Base-by-base conservation (phyloP, 1,139 yeast genomes). In the Magnusiomyces suaveolens region DNA sequence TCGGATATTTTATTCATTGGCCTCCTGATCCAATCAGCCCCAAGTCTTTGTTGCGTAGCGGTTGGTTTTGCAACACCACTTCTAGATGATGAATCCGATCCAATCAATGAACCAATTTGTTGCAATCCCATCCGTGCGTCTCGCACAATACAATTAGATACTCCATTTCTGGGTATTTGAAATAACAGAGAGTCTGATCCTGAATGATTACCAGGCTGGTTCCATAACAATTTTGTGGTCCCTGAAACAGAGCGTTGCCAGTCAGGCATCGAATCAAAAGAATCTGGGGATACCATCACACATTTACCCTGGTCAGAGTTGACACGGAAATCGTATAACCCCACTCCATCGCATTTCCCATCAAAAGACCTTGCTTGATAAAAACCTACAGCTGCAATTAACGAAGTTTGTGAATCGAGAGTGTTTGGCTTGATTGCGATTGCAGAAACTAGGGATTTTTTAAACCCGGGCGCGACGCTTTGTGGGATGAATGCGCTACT, bases 351-450 rank as follows among this genome's bases (percentile, higher is more conserved):
- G 29, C 47, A 23, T 25, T 23, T 20, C n/a, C 33, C 48, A 4
- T 44, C 23, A n/a, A 47, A 10, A 24, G 33, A 16, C n/a, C 49
- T 49, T 8, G 32, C 57, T 18, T 14, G 55, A n/a, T 24, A 62
- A 59, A n/a, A 59, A 55, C n/a, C 54, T 10, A 0, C 58, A 47
- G 8, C 63, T 39, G 41, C 60, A 50, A 43, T 63, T 60, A 1
- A 57, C 56, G 41, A 59, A 60, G n/a, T n/a, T n/a, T n/a, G n/a
- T n/a, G n/a, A n/a, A n/a, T n/a, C n/a, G n/a, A n/a, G n/a, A 21
- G 52, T 52, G 21, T 52, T 41, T 20, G 51, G 38, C 39, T 48
- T 32, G 23, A 51, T 26, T 26, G 59, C 55, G 43, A 57, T 43
- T 10, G 55, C 53, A 16, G 57, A 54, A 20, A 55, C 55, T 2